Evolutionary conservation across 805 yeast genomes (phyloP).

Genomic region (Cyberlindnera meyerae): DNA sequence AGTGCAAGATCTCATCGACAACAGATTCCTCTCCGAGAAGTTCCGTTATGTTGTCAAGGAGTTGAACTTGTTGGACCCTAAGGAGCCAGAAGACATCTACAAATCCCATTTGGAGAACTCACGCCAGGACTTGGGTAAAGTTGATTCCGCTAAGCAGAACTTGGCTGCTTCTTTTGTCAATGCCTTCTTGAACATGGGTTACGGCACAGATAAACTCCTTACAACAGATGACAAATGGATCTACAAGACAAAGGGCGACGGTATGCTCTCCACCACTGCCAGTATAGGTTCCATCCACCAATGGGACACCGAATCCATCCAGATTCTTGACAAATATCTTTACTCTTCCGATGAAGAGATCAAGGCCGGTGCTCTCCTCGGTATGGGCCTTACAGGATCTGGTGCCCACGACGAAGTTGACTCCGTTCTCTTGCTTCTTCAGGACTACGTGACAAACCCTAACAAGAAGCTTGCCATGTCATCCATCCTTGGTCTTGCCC

Average conservation of each 20-base stretch:
- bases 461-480: conserved; percentile 65
- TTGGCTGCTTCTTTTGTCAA: conserved; percentile 93
- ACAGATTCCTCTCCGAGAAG: conserved; percentile 71
- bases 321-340: conserved; percentile 80
- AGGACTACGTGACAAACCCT: conserved; percentile 70
- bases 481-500: conserved; percentile 86
- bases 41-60: conserved; percentile 79
- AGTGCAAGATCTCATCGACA: conserved; percentile 82
- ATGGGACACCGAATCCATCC: conserved; percentile 93
- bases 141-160: conserved; percentile 93
- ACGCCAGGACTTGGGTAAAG: conserved; percentile 47
- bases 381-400: conserved; percentile 87
- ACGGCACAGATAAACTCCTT: conserved; percentile 76
- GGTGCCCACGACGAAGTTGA: conserved; percentile 96
- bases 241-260: conserved; percentile 84
- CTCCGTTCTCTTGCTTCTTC: conserved; percentile 80
- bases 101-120: conserved; percentile 82
- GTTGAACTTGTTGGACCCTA: conserved; percentile 82
- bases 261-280: conserved; percentile 90
- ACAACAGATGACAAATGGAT: conserved; percentile 83
- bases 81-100: conserved; percentile 91
- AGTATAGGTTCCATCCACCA: conserved; percentile 83
- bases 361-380: conserved; percentile 94
- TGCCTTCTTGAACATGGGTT: conserved; percentile 87
- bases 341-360: conserved; percentile 82